Base-by-base conservation (phyloP, 1,284 basidiomycete species). In the Fomitopsis schrenkii region DNA sequence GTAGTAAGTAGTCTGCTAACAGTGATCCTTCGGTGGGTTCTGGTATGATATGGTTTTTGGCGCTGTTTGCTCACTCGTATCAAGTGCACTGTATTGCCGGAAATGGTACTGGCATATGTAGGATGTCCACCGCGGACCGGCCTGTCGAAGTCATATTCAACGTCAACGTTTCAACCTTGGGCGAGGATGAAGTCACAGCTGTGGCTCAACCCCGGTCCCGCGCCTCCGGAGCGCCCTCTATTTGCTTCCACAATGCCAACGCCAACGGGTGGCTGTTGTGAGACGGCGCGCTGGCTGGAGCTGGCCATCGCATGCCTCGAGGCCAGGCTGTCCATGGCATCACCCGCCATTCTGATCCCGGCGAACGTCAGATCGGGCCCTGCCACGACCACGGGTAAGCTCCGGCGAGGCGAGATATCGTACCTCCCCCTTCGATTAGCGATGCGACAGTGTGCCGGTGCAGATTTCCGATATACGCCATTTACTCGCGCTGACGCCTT, bases 381-480 rank as follows among this genome's bases (percentile, higher is more conserved):
- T 53, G 50, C 48, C 30, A 50, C 30, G 48, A 50, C n/a, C 52
- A 54, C 52, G 52, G 52, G 52, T 54, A 54, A 54, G 52, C 40
- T 54, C 52, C 52, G 52, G n/a, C 17, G n/a, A 38, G 36, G 52
- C 48, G 35, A 54, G 52, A 54, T 54, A 54, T 14, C 48, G 35
- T 38, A n/a, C 42, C 42, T 45, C 42, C 42, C 44, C 45, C 26
- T 22, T 50, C 22, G 45, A 48, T 48, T 48, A 1, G 45, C 45
- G 45, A 15, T 40, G 38, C 38, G 8, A 14, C 38, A 6, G 14
- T 40, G 38, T 40, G 38, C 38, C 38, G 38, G 38, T 15, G 14
- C 14, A 50, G 48, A 50, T 50, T 50, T 50, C 48, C 48, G 48
- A 50, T 33, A 50, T 33, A 22, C 10, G 48, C 48, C 38, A 40